Percentiles rank a stretch among this genome's conserved stretches.
phyloP scores from a whole-genome alignment of 2,329 filamentous ascomycete species.

The Coleophoma eucalyptorum region DNA sequence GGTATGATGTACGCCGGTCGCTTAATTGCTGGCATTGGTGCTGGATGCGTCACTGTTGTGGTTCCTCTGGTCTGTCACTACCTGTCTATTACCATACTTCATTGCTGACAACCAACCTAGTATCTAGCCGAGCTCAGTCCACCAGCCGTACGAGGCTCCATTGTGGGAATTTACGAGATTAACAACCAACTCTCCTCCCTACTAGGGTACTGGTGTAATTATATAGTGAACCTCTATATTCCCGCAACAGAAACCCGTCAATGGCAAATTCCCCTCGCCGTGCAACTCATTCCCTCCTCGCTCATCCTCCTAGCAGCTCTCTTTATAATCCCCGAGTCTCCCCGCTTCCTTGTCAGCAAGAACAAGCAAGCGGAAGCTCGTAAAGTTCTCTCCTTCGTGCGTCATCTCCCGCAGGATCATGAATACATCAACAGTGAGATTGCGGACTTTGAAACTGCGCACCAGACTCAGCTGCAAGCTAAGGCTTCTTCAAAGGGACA shows the following conservation, averaged over 20 bases:
- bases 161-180: slow-evolving; percentile 23
- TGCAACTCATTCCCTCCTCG: slow-evolving; percentile 28
- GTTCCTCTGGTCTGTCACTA: slow-evolving; percentile 16
- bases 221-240: slow-evolving; percentile 16
- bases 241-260: slow-evolving; percentile 7
- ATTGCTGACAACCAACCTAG: slow-evolving; percentile 7
- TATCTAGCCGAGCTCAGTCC: slow-evolving; percentile 24
- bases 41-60: slow-evolving; percentile 17
- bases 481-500: background rate
- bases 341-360: slow-evolving; percentile 36
- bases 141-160: slow-evolving; percentile 18
- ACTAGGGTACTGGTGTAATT: slow-evolving; percentile 21
- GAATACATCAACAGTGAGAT: slow-evolving; percentile 13
- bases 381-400: slow-evolving; percentile 11
- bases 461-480: slow-evolving; percentile 9
- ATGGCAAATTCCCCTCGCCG: slow-evolving; percentile 32
- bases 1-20: slow-evolving; percentile 21
- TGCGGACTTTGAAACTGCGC: slow-evolving; percentile 14
- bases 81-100: background rate
- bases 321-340: slow-evolving; percentile 66
- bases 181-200: slow-evolving; percentile 20
- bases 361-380: slow-evolving; percentile 7
- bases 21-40: slow-evolving; percentile 18
- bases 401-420: slow-evolving; percentile 6
- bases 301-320: slow-evolving; percentile 31